Conservation (phyloP, 139 green algal species). For the Volvox reticuliferus region DNA sequence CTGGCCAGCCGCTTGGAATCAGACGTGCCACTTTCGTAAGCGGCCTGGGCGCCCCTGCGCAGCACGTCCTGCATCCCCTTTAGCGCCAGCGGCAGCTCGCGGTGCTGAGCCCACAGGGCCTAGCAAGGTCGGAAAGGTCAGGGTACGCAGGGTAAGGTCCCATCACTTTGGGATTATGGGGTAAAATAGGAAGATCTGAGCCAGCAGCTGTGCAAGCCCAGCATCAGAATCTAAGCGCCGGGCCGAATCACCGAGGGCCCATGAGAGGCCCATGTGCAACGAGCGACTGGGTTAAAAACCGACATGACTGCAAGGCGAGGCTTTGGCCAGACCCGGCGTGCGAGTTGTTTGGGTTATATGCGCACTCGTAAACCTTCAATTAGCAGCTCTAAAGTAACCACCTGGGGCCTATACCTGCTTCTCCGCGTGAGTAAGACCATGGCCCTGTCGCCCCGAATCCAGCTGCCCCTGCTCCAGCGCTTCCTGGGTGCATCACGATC, state of each 20-base stretch:
- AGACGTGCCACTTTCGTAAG: neutral
- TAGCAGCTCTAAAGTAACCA: too few species aligned
- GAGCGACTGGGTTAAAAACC: too few species aligned
- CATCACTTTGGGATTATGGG: neutral
- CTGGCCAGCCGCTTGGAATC: neutral
- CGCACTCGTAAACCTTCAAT: too few species aligned
- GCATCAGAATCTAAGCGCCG: too few species aligned
- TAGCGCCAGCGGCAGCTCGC: conserved; percentile 22
- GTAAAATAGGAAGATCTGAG: too few species aligned
- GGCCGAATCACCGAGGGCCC: too few species aligned
- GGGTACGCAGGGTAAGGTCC: neutral
- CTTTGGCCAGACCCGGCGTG: too few species aligned
- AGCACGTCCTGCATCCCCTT: neutral
- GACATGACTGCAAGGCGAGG: too few species aligned
- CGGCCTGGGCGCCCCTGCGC: neutral
- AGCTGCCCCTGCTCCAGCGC: neutral
- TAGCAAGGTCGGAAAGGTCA: neutral
- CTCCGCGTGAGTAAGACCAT: conserved; percentile 13
- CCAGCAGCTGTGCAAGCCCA: too few species aligned
- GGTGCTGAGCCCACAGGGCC: conserved; percentile 12
- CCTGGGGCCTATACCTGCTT: conserved; percentile 19
- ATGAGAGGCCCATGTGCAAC: too few species aligned
- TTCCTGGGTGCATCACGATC: neutral
- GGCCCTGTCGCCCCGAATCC: neutral
- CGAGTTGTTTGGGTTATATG: too few species aligned